These are phyloP conservation scores for Marasmius sp. DNA, from an alignment of 1,284 basidiomycete species.

Conservation along the genomic window DNA sequence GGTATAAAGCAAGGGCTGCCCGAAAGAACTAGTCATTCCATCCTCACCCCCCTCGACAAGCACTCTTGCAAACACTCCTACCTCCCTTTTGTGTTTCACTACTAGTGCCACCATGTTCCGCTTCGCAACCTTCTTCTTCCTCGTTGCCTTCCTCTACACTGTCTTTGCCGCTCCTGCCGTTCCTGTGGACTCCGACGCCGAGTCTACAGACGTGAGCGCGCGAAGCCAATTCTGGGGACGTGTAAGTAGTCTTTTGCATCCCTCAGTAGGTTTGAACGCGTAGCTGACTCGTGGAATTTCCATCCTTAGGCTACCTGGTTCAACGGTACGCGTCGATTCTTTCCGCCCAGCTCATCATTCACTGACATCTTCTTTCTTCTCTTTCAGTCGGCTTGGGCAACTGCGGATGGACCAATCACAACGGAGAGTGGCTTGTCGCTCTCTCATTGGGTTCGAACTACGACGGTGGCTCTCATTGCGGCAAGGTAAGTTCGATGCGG, in stretches of 20 bases:
- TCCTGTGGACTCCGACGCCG: not conserved
- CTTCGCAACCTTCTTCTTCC: not conserved
- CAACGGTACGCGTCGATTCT: not conserved
- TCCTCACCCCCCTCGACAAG: too few species aligned
- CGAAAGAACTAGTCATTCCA: too few species aligned
- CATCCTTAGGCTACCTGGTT: not conserved
- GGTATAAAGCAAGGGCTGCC: too few species aligned
- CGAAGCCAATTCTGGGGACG: not conserved
- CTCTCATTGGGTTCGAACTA: not conserved
- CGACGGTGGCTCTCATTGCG: not conserved
- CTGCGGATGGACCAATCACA: not conserved
- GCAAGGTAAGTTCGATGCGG: not conserved
- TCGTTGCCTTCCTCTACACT: not conserved
- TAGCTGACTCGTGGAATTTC: not conserved
- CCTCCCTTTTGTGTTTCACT: not conserved
- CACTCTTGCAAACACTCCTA: not conserved
- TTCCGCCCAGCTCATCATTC: not conserved
- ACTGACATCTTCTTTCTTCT: not conserved
- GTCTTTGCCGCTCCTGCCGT: not conserved
- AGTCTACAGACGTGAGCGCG: not conserved
- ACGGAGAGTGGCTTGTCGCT: not conserved
- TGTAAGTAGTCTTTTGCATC: not conserved
- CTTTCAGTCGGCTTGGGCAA: not conserved
- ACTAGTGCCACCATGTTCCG: not conserved
- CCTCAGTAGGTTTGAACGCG: not conserved